A percentile compares a stretch with the other conserved stretches of the same genome.
These are phyloP conservation scores for Aspergillus ostianus DNA, from an alignment of 495 filamentous ascomycete species.

Conservation along the genomic window DNA sequence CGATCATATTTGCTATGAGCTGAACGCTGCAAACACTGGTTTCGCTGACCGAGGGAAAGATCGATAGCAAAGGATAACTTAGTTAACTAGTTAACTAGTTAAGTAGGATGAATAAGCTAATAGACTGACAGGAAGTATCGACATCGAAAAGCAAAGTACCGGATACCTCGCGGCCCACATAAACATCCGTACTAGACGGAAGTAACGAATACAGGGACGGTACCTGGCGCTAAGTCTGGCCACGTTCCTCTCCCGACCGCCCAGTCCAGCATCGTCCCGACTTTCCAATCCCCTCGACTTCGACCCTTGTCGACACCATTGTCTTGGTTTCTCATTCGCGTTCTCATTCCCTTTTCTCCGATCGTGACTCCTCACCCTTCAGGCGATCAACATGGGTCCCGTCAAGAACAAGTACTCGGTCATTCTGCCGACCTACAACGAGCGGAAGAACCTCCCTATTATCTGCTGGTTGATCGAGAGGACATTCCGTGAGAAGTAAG, in stretches of 20 bases:
- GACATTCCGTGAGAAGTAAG: constrained; percentile 76
- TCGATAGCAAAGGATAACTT: no score
- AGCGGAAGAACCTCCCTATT: constrained; percentile 93
- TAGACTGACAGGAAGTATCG: not conserved
- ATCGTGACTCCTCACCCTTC: not conserved
- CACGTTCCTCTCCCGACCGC: constrained; percentile 1
- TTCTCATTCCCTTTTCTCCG: not conserved
- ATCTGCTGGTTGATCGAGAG: constrained; percentile 89
- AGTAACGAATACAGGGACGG: not conserved
- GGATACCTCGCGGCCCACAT: not conserved
- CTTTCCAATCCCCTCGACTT: not conserved
- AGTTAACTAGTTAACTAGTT: no score
- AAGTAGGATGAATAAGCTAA: no score
- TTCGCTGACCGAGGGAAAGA: no score
- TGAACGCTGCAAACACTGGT: no score
- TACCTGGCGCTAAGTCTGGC: constrained; percentile 2
- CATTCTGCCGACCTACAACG: constrained; percentile 97
- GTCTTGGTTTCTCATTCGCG: not conserved
- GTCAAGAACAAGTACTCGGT: constrained; percentile 84
- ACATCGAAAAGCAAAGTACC: not conserved
- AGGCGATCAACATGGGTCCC: constrained; percentile 36
- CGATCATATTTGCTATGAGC: no score
- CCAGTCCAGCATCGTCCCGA: not conserved
- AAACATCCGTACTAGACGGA: not conserved
- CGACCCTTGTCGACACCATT: not conserved